Base-by-base conservation (phyloP, 176 grass and related monocot species). In the Oryza brachyantha region DNA sequence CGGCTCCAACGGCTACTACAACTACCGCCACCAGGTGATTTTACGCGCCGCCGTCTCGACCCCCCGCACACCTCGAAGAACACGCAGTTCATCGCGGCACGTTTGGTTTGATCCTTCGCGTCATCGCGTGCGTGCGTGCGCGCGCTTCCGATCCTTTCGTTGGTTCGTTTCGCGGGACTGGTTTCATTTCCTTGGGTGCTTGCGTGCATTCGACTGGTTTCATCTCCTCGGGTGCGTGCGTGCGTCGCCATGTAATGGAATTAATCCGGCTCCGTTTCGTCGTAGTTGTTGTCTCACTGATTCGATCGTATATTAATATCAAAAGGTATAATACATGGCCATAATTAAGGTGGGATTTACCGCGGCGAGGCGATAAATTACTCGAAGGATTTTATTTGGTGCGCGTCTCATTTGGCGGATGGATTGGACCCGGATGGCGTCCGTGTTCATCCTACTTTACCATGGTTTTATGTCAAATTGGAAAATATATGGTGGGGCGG, bases 1-100 rank as follows among this genome's bases (percentile, higher is more conserved):
- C 54, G 92, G 92, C 45, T 98, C 95, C 36, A 82, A 62, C 58
- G 95, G 92, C 43, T 98, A 90, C 79, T 89, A 85, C 79, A 94
- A 98, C 83, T 98, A 98, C 74, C 90, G 96, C 19, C 96, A 98
- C 70, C 96, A 98, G 92, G 96, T 90, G 12, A 57, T 45, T 13
- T 41, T 46, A 5, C 43, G 5, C 43, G 43, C 13, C 1, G 31
- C 4, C 21, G 46, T 45, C 42, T 45, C 42, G 12, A 1, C 42
- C 43, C 5, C 52, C n/a, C 8, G n/a, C n/a, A n/a, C n/a, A n/a
- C n/a, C 19, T 57, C n/a, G 21, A 57, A 13, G n/a, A 24, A 24
- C n/a, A 14, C 38, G 5, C 13, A 41, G 25, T 69, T 37, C 14
- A 26, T 28, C 2, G 66, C 25, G 24, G 12, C 32, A 8, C 48